Base-by-base conservation (phyloP, 352 stramenopile species). In the Globisporangium okanoganense region DNA sequence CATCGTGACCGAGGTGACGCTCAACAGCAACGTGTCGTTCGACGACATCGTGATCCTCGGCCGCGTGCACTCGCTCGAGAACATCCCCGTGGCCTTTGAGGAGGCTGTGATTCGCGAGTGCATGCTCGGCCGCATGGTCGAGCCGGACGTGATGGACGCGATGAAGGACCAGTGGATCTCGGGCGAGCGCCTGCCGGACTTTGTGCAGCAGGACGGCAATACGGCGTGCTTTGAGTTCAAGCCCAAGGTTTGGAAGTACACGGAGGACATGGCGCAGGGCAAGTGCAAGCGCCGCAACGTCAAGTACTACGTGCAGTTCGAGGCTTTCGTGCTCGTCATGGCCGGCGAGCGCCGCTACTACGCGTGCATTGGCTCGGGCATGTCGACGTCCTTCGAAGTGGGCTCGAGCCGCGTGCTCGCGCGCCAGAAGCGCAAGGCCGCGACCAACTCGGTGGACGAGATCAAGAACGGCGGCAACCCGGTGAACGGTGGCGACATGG, bases 161-260 rank as follows among this genome's bases (percentile, higher is more conserved):
- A 92, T 94, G 81, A 94, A 92, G 58, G 83, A 94, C 69, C 71
- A 89, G 68, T 94, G 85, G 85, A 92, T 94, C 70, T 82, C 73
- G 5, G 85, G 85, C 29, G 85, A 94, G 67, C 79, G 80, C 2
- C 70, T 92, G 7, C 81, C 85, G n/a, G 78, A 92, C 66, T 94
- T 94, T 74, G 80, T 90, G 43, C 82, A 92, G 64, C 85, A 89
- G 56, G 79, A 88, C 22, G 60, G 58, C 44, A 79, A 90, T 69
- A 73, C 86, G 18, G 81, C 85, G 33, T 88, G 79, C 67, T 94
- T 87, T 58, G 83, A 92, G 69, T 94, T 94, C 71, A 94, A 94
- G 72, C 85, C 85, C 22, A 94, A 94, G 69, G 85, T 94, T 2
- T 94, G 85, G 85, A 94, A 94, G 69, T 94, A 94, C 79, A 88